Evolutionary conservation across 768 basidiomycete genomes (phyloP).

Genomic region (Hypholoma sublateritium): DNA sequence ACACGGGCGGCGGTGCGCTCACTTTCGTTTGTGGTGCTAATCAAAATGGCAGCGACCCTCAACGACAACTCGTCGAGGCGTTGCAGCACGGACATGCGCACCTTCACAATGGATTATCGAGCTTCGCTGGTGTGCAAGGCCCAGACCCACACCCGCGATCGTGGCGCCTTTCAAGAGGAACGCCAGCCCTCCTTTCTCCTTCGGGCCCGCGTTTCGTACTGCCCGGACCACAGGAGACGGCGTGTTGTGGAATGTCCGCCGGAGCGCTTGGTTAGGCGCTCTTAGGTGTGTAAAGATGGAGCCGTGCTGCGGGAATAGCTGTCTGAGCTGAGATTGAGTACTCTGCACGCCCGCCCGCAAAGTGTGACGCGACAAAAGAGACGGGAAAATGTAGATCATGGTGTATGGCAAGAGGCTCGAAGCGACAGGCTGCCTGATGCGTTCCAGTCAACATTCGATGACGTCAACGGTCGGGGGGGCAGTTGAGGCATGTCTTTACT

Average conservation of each 20-base stretch:
- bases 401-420: background rate
- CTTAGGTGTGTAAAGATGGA: background rate
- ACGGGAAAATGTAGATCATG: slow-evolving; percentile 13
- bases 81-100: slow-evolving; percentile 22
- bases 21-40: slow-evolving; percentile 5
- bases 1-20: slow-evolving; percentile 2
- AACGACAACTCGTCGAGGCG: background rate
- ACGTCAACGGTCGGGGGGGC: background rate
- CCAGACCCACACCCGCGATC: slow-evolving; percentile 43
- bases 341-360: slow-evolving; percentile 1
- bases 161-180: slow-evolving; percentile 29
- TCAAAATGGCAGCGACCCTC: background rate
- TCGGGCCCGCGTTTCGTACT: background rate
- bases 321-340: background rate
- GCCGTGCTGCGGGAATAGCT: background rate
- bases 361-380: slow-evolving; percentile 5
- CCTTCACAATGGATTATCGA: slow-evolving; percentile 54
- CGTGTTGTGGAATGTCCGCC: background rate
- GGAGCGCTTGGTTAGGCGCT: background rate
- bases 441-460: background rate
- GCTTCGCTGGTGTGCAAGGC: slow-evolving; percentile 35
- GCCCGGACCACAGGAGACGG: background rate
- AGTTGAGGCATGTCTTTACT: background rate
- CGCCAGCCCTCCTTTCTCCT: background rate
- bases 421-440: background rate